Base-by-base conservation (phyloP, 202 grass and related monocot species). In the Bolboschoenoplectus hybrid region DNA sequence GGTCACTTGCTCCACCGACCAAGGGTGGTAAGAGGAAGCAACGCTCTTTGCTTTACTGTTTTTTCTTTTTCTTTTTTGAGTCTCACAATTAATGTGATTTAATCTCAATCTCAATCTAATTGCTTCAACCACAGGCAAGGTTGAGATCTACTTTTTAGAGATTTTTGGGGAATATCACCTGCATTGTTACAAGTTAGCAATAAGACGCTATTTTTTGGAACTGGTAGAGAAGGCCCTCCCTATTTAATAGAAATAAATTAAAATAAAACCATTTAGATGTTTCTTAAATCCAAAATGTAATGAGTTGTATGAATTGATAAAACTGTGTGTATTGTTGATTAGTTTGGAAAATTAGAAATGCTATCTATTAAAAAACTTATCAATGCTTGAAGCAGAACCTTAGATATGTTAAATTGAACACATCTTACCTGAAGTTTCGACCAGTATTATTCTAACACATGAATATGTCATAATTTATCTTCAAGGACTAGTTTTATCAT, bases 1-100 rank as follows among this genome's bases (percentile, higher is more conserved):
- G 93, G 97, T 92, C 97, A 45, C 91, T 97, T 84, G 91, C 92
- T 91, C 87, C 93, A 45, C 85, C 93, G 9, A 67, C 89, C 1
- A 99, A 90, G 83, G 91, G 86, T 66, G 97, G 97, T 97, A 84
- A 88, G 1, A 67, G 13, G 66, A 14, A 35, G 1, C 58, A 56
- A 50, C 56, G 1, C 57, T 45, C 41, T 20, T 53, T 49, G 6
- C 0, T 17, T 50, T 36, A 1, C 34, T 38, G 58, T 9, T 2
- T 44, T 69, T 44, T 61, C 45, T 80, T 76, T 12, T 80, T 41
- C 41, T 71, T 81, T 87, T n/a, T 88, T 19, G 19, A 57, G 9
- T 73, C 34, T 60, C 56, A 19, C 2, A 73, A 26, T 26, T 26
- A 26, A 73, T 70, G 67, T n/a, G 67, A 70, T 70, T 45, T 70